Conservation (phyloP, 2,329 filamentous ascomycete species). For the Paracamarosporium sp. region DNA sequence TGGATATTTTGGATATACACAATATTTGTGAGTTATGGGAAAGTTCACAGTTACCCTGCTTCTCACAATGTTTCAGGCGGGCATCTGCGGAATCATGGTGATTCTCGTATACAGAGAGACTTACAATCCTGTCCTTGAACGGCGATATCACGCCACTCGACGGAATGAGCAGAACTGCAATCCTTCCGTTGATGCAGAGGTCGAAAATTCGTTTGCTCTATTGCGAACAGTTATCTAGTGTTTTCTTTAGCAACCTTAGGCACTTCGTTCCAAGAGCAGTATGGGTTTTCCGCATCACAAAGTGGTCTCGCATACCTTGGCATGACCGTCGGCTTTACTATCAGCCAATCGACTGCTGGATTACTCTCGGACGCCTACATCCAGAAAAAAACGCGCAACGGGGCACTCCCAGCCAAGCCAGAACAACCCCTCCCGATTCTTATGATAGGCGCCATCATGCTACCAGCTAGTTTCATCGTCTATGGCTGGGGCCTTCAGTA, state of each 20-base stretch:
- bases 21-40: no score
- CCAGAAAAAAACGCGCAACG: not conserved
- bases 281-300: conserved; percentile 7
- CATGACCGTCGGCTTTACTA: conserved; percentile 2
- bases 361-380: conserved; percentile 2
- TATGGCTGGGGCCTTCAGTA: conserved; percentile 8
- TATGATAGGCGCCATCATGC: not conserved
- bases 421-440: conserved; percentile 5
- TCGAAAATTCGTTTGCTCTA: conserved; percentile 7
- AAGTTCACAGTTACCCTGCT: no score
- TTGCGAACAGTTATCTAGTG: conserved; percentile 10
- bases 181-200: not conserved
- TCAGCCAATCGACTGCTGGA: conserved; percentile 4
- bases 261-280: conserved; percentile 6
- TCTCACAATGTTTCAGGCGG: no score
- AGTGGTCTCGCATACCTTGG: conserved; percentile 7
- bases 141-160: no score
- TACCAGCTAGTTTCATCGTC: conserved; percentile 8
- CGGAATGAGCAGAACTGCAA: conserved; percentile 8
- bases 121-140: no score
- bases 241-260: conserved; percentile 10
- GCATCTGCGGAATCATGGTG: no score
- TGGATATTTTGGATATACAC: no score
- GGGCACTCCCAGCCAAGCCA: not conserved
- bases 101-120: no score